phyloP scores from a whole-genome alignment of 2,329 filamentous ascomycete genomes.

The Alternaria sp. region DNA sequence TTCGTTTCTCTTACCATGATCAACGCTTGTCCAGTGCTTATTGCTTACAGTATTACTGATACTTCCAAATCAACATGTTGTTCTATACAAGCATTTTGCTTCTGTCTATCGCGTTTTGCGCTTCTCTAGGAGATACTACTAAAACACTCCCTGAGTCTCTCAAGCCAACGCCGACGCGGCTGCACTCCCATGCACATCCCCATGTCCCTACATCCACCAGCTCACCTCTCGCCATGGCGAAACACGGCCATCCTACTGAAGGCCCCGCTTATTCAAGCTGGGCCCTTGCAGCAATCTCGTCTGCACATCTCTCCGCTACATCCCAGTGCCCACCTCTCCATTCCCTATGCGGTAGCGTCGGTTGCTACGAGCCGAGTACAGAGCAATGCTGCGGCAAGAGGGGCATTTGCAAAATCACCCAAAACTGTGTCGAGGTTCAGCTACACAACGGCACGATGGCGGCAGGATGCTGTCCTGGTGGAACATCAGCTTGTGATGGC shows the following conservation, averaged over 20 bases:
- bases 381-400: background rate
- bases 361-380: background rate
- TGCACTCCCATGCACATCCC: background rate
- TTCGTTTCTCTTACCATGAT: background rate
- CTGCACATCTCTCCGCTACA: background rate
- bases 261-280: background rate
- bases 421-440: background rate
- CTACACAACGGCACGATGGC: background rate
- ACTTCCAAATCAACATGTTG: background rate
- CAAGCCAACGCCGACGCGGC: background rate
- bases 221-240: too few relatives aligned
- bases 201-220: too few relatives aligned
- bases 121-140: background rate
- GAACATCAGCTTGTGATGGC: background rate
- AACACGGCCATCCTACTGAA: background rate
- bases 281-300: background rate
- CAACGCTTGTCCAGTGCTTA: background rate
- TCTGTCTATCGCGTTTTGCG: background rate
- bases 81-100: too few relatives aligned
- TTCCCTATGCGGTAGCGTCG: background rate
- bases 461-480: background rate
- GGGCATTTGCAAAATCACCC: background rate
- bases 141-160: background rate
- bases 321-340: background rate
- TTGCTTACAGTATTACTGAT: background rate